phyloP scores from a whole-genome alignment of 2,329 filamentous ascomycete species.

The Alternaria burnsii region DNA sequence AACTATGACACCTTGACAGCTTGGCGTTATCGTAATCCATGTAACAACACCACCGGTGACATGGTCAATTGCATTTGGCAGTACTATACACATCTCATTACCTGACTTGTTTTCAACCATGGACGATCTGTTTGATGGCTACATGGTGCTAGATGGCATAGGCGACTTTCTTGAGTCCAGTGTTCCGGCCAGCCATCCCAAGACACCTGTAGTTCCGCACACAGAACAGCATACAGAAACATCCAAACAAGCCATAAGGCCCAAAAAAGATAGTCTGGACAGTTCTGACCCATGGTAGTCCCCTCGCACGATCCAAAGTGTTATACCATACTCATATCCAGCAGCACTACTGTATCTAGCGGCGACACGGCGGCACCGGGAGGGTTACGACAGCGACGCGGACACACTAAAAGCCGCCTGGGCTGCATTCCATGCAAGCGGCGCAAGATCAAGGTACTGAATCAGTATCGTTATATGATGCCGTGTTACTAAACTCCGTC shows the following conservation, averaged over 20 bases:
- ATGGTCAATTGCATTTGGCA: not conserved
- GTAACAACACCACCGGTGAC: not conserved
- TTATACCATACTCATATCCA: not conserved
- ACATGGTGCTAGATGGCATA: conserved; percentile 22
- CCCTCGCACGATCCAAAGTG: not conserved
- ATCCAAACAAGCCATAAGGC: not conserved
- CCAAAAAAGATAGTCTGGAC: not conserved
- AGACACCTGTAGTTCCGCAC: not conserved
- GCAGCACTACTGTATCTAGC: not conserved
- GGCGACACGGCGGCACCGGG: not conserved
- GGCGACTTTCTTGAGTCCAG: conserved; percentile 11
- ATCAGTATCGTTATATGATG: not conserved
- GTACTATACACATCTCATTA: not conserved
- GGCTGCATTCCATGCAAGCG: conserved; percentile 73
- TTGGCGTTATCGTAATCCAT: not conserved
- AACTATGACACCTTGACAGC: conserved; percentile 8
- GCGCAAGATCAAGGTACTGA: conserved; percentile 72
- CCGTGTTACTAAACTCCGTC: not conserved
- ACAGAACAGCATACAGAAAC: not conserved
- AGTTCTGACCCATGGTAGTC: conserved; percentile 6
- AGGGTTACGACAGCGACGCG: conserved; percentile 27
- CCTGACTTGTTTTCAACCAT: not conserved
- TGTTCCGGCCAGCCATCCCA: not conserved
- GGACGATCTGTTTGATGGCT: conserved; percentile 31
- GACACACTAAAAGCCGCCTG: conserved; percentile 73